Evolutionary conservation across 495 filamentous ascomycete genomes (phyloP), one percentile per base, ranked within the genome.

Genomic region (Podospora australis): DNA sequence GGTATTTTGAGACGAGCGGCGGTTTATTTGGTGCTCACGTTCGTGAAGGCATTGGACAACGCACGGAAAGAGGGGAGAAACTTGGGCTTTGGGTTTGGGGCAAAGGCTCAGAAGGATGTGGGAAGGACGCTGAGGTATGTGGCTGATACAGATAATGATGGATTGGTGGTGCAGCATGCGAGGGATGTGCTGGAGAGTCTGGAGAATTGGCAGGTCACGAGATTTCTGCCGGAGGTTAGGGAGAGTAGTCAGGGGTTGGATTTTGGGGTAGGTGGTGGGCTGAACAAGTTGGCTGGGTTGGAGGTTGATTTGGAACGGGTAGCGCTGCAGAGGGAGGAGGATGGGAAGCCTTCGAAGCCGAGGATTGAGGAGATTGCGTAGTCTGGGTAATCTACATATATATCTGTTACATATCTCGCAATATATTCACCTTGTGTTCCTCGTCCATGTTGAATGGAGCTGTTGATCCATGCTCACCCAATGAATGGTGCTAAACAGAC

Each of bases 1-100:
- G 84, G 81, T 0, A 90, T 92, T 25, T 62, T 94, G 21, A 69
- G 89, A 19, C 75, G 89, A 6, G 80, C 87, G 20, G 87, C 87
- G 2, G 79, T 81, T 1, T 56, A 90, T 14, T 66, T 88, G 9
- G 64, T 92, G 16, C 66, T 88, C 28, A 78, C 78, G 40, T 75
- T 90, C 32, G 61, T 92, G 19, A 78, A 72, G 53, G 78, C 81
- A 1, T 60, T 90, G 30, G 83, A 87, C 43, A 63, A 68, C 6
- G 78, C 75, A 3, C 70, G 74, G 3, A 71, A 80, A 52, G 61
- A 58, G 16, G 77, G 75, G 9, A 69, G 55, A 29, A 72, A 70
- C 24, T 52, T 80, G 6, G 77, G 77, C 3, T 83, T 87, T 53
- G 78, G 80, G 2, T 77, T 90, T 46, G 77, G 81, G 0, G 69